phyloP scores from a whole-genome alignment of 2,329 filamentous ascomycete species.

The Trichoderma sp. region DNA sequence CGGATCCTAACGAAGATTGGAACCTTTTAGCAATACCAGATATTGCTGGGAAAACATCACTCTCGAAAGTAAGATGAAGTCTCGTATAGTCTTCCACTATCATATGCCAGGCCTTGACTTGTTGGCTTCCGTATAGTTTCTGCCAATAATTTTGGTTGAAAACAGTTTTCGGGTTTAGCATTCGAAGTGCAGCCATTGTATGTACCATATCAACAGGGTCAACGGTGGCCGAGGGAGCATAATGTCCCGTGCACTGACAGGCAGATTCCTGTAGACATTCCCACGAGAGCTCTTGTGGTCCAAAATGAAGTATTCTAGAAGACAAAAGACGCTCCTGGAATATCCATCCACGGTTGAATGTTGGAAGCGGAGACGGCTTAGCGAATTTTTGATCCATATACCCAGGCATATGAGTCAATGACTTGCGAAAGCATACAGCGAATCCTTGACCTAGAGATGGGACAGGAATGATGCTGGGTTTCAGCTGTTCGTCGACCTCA shows the following conservation, averaged over 20 bases:
- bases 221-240: background rate
- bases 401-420: conserved; percentile 17
- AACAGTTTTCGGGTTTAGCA: background rate
- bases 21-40: conserved; percentile 22
- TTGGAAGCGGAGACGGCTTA: conserved; percentile 8
- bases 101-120: conserved; percentile 20
- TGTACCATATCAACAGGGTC: background rate
- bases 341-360: conserved; percentile 21
- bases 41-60: conserved; percentile 23
- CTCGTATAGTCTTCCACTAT: conserved; percentile 21
- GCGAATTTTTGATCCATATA: conserved; percentile 18
- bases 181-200: background rate
- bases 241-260: conserved; percentile 18
- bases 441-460: background rate
- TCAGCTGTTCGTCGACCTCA: background rate
- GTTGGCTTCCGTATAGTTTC: background rate
- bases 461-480: background rate
- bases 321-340: conserved; percentile 22
- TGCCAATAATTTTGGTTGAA: conserved; percentile 7
- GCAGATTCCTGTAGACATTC: conserved; percentile 18
- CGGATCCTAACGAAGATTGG: background rate
- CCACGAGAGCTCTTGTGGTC: conserved; percentile 22
- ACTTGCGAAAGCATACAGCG: conserved; percentile 18
- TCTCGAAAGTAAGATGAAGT: conserved; percentile 21
- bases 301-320: conserved; percentile 21